A percentile compares a stretch with the other conserved stretches of the same genome.
phyloP scores from a whole-genome alignment of 2,329 filamentous ascomycete species.

The Ascocoryne sarcoides region DNA sequence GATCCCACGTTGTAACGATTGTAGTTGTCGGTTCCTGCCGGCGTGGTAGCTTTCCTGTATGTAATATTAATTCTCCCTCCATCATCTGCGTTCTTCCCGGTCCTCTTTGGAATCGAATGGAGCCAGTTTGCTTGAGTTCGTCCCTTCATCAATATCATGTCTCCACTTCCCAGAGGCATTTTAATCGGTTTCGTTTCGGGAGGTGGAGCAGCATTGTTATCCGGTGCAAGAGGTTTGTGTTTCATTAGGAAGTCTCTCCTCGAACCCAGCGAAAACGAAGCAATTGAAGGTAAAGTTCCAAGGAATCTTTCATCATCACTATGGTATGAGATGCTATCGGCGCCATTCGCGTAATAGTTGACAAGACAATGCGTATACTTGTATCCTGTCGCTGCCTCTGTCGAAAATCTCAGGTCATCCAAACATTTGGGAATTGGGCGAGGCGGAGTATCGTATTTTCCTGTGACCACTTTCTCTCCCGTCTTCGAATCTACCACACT shows the following conservation, averaged over 20 bases:
- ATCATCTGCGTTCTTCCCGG: slow-evolving; percentile 52
- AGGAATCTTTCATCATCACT: slow-evolving; percentile 75
- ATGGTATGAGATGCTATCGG: slow-evolving; percentile 72
- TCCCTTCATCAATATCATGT: slow-evolving; percentile 74
- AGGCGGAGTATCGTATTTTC: slow-evolving; percentile 49
- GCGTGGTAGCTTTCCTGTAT: slow-evolving; percentile 62
- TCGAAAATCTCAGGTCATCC: slow-evolving; percentile 50
- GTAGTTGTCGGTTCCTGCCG: slow-evolving; percentile 70
- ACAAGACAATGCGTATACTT: slow-evolving; percentile 72
- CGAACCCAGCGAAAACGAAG: slow-evolving; percentile 65
- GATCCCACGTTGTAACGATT: slow-evolving; percentile 74
- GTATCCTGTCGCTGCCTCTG: slow-evolving; percentile 58
- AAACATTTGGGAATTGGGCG: slow-evolving; percentile 65
- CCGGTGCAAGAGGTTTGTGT: slow-evolving; percentile 52
- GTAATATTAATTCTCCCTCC: slow-evolving; percentile 69
- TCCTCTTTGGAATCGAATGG: slow-evolving; percentile 69
- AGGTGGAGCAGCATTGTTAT: slow-evolving; percentile 19
- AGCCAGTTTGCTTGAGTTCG: slow-evolving; percentile 68
- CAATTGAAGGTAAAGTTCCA: slow-evolving; percentile 60
- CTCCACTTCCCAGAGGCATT: slow-evolving; percentile 52
- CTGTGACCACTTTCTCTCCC: slow-evolving; percentile 33
- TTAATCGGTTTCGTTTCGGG: slow-evolving; percentile 38
- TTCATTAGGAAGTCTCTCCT: slow-evolving; percentile 70
- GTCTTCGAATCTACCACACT: slow-evolving; percentile 38
- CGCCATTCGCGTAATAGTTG: slow-evolving; percentile 73